phyloP scores from a whole-genome alignment of 1,284 basidiomycete genomes.

The Ceratobasidium sp. region DNA sequence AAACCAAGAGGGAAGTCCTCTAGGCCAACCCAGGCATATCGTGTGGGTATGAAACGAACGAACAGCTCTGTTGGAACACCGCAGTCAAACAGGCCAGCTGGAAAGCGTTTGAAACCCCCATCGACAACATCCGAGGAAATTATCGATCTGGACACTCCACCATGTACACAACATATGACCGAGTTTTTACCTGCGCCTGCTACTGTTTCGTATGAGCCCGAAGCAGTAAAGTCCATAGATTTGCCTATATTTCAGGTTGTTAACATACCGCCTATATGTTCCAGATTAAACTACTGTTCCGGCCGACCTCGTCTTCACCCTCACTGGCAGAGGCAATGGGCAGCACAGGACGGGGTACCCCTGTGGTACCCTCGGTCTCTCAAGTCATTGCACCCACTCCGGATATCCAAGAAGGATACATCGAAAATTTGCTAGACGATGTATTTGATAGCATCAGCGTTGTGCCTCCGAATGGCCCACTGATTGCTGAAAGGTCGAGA shows the following conservation, averaged over 20 bases:
- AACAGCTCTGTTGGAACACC: no score
- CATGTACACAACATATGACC: background rate
- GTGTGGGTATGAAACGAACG: background rate
- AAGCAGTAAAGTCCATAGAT: background rate
- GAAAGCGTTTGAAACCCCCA: background rate
- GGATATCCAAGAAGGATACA: no score
- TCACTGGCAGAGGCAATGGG: background rate
- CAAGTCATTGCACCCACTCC: no score
- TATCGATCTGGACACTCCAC: background rate
- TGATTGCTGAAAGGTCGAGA: background rate
- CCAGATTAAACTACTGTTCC: constrained; percentile 23
- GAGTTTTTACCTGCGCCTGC: constrained; percentile 1
- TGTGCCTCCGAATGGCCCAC: background rate
- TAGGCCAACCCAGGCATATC: background rate
- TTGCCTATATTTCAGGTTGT: background rate
- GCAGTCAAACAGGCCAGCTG: background rate
- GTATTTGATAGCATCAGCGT: constrained; percentile 29
- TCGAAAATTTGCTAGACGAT: constrained; percentile 23
- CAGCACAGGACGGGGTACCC: no score
- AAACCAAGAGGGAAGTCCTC: background rate
- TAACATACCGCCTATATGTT: background rate
- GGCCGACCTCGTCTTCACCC: constrained; percentile 3
- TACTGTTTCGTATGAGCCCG: background rate
- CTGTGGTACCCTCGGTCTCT: no score
- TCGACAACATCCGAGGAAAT: background rate